These are phyloP conservation scores for Lizonia empirigonia DNA, from an alignment of 2,329 filamentous ascomycete species.

Conservation along the genomic window DNA sequence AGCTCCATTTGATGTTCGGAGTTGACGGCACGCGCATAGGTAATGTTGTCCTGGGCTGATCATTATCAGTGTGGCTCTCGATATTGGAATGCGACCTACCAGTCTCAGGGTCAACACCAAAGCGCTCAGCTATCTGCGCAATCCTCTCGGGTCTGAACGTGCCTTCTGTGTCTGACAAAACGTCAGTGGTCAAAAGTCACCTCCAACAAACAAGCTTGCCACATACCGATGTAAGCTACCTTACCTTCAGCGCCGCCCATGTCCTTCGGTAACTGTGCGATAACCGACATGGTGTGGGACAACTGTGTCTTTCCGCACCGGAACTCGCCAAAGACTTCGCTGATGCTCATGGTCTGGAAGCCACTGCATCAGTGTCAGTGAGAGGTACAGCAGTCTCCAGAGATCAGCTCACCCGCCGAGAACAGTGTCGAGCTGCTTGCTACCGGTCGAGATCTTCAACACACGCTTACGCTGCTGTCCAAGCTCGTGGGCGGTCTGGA, in stretches of 20 bases:
- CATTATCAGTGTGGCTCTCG: constrained; percentile 57
- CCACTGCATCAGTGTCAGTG: constrained; percentile 53
- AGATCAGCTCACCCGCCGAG: constrained; percentile 60
- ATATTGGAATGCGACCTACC: constrained; percentile 14
- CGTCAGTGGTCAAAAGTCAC: constrained; percentile 6
- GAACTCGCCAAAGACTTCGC: constrained; percentile 67
- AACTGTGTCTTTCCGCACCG: constrained; percentile 73
- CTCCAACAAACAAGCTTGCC: too few relatives aligned
- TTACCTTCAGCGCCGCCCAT: constrained; percentile 71
- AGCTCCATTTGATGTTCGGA: constrained; percentile 70
- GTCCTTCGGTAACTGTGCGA: constrained; percentile 63
- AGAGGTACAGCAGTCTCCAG: background rate
- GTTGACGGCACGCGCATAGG: constrained; percentile 68
- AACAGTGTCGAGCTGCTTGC: constrained; percentile 69
- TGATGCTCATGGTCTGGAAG: constrained; percentile 73
- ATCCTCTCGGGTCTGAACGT: constrained; percentile 71
- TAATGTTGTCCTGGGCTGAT: constrained; percentile 69
- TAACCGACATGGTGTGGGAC: constrained; percentile 70
- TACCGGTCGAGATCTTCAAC: constrained; percentile 70
- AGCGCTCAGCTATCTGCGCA: constrained; percentile 69
- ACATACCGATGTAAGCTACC: constrained; percentile 67
- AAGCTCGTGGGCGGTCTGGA: constrained; percentile 70
- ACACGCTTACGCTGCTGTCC: constrained; percentile 67
- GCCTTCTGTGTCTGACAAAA: constrained; percentile 51
- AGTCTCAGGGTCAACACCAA: constrained; percentile 55